Conservation (phyloP, 768 basidiomycete genomes). For the Pisolithus microcarpus region DNA sequence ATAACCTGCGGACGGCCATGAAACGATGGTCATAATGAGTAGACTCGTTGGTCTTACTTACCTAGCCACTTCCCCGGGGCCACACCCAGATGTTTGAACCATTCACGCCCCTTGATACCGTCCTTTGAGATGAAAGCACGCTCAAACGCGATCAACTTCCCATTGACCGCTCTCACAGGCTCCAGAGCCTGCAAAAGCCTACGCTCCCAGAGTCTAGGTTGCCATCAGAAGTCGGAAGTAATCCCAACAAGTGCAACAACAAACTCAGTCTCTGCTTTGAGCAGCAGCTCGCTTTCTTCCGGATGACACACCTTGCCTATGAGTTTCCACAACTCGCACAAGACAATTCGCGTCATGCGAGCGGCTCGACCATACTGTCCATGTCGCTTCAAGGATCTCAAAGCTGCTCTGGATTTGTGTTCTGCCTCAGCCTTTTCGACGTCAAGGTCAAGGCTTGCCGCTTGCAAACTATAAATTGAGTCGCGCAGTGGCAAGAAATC, state of each 20-base stretch:
- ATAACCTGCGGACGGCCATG: slow-evolving; percentile 42
- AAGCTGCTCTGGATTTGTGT: slow-evolving; percentile 37
- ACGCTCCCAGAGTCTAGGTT: slow-evolving; percentile 27
- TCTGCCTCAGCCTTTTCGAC: slow-evolving; percentile 51
- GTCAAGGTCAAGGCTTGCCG: slow-evolving; percentile 48
- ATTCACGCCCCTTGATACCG: slow-evolving; percentile 71
- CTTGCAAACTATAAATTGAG: slow-evolving; percentile 40
- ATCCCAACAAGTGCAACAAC: not conserved
- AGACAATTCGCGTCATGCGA: slow-evolving; percentile 20
- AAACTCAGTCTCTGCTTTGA: slow-evolving; percentile 7
- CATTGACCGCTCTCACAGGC: slow-evolving; percentile 50
- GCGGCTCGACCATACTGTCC: slow-evolving; percentile 17
- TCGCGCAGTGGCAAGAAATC: slow-evolving; percentile 39
- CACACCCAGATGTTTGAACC: slow-evolving; percentile 78
- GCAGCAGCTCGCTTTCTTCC: slow-evolving; percentile 3
- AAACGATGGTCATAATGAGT: not conserved
- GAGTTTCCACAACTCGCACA: slow-evolving; percentile 32
- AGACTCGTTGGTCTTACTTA: slow-evolving; percentile 24
- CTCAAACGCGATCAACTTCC: slow-evolving; percentile 62
- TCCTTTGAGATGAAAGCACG: slow-evolving; percentile 70
- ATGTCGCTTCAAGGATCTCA: slow-evolving; percentile 30
- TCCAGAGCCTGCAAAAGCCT: slow-evolving; percentile 51
- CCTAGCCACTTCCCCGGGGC: slow-evolving; percentile 82
- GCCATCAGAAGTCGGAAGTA: slow-evolving; percentile 1
- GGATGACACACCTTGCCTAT: slow-evolving; percentile 22